Evolutionary conservation across 768 basidiomycete species (phyloP).

Genomic region (Ramaria rubella): DNA sequence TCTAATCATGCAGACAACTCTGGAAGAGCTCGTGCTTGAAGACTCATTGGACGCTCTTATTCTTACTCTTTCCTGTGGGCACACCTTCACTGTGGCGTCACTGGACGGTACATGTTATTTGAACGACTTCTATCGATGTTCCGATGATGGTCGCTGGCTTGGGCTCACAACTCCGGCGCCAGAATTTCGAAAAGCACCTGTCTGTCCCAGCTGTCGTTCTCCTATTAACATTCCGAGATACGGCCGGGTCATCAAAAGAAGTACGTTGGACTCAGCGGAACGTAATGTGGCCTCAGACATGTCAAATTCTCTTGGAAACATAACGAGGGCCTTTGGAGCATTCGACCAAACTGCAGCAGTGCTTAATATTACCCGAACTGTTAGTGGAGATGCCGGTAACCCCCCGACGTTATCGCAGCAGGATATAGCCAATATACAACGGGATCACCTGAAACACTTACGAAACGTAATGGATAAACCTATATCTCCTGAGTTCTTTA

Average conservation of each 20-base stretch:
- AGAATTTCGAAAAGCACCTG: conserved; percentile 38
- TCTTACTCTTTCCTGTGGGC: conserved; percentile 56
- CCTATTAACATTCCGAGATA: conserved; percentile 55
- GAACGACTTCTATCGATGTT: conserved; percentile 41
- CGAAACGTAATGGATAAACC: not conserved
- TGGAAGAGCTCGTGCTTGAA: conserved; percentile 42
- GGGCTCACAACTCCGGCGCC: conserved; percentile 37
- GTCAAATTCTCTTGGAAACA: conserved; percentile 34
- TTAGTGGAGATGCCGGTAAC: conserved; percentile 24
- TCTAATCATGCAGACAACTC: conserved; percentile 44
- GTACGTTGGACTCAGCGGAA: conserved; percentile 59
- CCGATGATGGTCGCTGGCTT: conserved; percentile 35
- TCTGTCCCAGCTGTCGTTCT: conserved; percentile 57
- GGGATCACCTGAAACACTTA: not conserved
- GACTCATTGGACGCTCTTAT: conserved; percentile 42
- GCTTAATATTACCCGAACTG: conserved; percentile 22
- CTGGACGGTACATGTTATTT: conserved; percentile 56
- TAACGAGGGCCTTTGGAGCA: not conserved
- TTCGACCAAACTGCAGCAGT: conserved; percentile 11
- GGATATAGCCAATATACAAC: not conserved
- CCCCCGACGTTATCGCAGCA: not conserved
- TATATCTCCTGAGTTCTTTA: not conserved
- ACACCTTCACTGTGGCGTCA: conserved; percentile 65
- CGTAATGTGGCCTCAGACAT: conserved; percentile 50
- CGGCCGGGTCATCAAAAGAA: conserved; percentile 54